Base-by-base conservation (phyloP, 345 rosid genomes). In the Hypericum perforatum region DNA sequence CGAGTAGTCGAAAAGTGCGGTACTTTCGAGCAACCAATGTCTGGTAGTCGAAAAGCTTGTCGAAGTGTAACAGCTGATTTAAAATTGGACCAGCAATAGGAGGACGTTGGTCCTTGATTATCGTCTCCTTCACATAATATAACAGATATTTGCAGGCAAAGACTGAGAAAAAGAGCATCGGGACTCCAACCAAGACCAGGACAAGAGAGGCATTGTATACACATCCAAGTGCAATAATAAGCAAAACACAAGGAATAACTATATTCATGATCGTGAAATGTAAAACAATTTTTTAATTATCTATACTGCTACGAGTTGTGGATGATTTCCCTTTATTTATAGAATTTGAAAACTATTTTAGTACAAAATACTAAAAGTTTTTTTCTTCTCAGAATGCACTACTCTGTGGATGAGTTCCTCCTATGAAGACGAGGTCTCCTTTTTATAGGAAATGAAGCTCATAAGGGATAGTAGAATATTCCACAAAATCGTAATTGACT, bases 21-120 rank as follows among this genome's bases (percentile, higher is more conserved):
- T 63, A 29, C 53, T 55, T 69, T 45, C 11, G 16, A 12, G 81
- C 75, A 44, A 61, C 41, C 37, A 55, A 65, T 46, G 77, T 72
- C 29, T 49, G 67, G 52, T 68, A 68, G 59, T 76, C 77, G 5
- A 68, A 71, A 40, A 72, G 70, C 13, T 40, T 42, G 14, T 55
- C 14, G 39, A 68, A 76, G 68, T 71, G 55, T 44, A 59, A 11
- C 42, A 76, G 63, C 36, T 51, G 67, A 44, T 41, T 53, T 12
- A 72, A 32, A 29, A 63, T 48, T n/a, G 69, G 60, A 58, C 80
- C 80, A 29, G 49, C 69, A 9, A 76, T 52, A 11, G 77, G 80
- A 45, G 76, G 70, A 53, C 66, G 62, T 43, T 57, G 59, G 39
- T 68, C 59, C 7, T 54, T 56, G 41, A 50, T 43, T 37, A 57